phyloP scores from a whole-genome alignment of 768 basidiomycete species.

The Boletus vinaceobasis region DNA sequence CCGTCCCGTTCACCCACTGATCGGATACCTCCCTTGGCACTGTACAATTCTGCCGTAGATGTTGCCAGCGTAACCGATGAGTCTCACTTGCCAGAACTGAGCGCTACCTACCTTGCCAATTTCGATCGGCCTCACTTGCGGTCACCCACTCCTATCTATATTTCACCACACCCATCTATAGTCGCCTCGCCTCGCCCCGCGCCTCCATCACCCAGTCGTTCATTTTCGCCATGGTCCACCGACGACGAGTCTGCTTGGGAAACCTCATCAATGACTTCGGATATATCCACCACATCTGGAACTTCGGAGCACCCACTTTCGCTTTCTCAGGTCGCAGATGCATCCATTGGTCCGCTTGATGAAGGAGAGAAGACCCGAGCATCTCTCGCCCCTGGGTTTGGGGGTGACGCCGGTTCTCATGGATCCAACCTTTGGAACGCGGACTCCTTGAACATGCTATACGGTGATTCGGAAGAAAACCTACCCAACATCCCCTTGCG shows the following conservation, averaged over 20 bases:
- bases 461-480: constrained; percentile 51
- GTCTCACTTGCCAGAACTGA: neutral
- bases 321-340: constrained; percentile 25
- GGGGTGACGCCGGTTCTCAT: constrained; percentile 12
- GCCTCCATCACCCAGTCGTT: constrained; percentile 16
- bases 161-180: constrained; percentile 26
- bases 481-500: constrained; percentile 88
- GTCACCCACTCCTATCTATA: constrained; percentile 39
- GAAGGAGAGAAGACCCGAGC: constrained; percentile 13
- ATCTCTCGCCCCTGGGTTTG: constrained; percentile 9
- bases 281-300: constrained; percentile 55
- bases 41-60: constrained; percentile 21
- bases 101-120: neutral
- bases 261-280: constrained; percentile 60
- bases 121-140: constrained; percentile 25
- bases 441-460: constrained; percentile 38
- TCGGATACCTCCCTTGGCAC: constrained; percentile 31
- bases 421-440: constrained; percentile 24
- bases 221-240: constrained; percentile 64
- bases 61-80: neutral
- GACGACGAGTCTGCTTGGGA: constrained; percentile 80
- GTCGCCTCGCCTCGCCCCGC: constrained; percentile 12
- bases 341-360: constrained; percentile 15
- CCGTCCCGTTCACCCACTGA: constrained; percentile 41
- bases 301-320: constrained; percentile 32